Percentiles rank a stretch among this genome's conserved stretches.
Evolutionary conservation across 768 basidiomycete genomes (phyloP).

Genomic region (Boletus sp.): DNA sequence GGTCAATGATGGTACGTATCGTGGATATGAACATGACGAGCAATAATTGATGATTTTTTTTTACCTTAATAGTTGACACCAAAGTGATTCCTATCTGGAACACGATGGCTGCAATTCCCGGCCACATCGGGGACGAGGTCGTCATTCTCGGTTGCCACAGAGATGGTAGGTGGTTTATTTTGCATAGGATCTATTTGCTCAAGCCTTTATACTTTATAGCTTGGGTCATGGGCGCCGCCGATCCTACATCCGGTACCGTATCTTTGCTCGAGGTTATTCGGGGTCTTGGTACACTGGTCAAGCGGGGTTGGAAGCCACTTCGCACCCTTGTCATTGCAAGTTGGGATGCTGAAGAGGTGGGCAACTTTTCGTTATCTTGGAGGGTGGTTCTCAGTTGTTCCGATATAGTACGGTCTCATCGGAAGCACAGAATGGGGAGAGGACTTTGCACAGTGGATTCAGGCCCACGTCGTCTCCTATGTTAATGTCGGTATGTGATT

Average conservation of each 20-base stretch:
- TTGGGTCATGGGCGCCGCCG: conserved; percentile 49
- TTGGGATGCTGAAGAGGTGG: conserved; percentile 75
- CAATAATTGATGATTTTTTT: not conserved
- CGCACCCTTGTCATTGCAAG: conserved; percentile 71
- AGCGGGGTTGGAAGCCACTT: conserved; percentile 61
- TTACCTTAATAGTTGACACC: conserved; percentile 53
- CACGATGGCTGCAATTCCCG: conserved; percentile 78
- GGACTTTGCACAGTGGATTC: conserved; percentile 82
- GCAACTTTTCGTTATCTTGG: conserved; percentile 1
- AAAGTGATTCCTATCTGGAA: conserved; percentile 92
- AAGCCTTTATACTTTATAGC: conserved; percentile 17
- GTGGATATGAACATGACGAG: not conserved
- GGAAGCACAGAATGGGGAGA: conserved; percentile 94
- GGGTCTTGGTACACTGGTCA: conserved; percentile 48
- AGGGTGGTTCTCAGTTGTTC: not conserved
- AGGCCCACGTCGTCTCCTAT: conserved; percentile 78
- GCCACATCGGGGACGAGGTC: conserved; percentile 78
- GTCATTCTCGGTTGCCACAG: conserved; percentile 85
- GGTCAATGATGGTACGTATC: conserved; percentile 51
- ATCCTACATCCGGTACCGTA: conserved; percentile 56
- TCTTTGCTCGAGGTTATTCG: conserved; percentile 54
- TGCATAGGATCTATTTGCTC: not conserved
- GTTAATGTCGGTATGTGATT: conserved; percentile 63
- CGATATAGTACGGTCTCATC: conserved; percentile 58
- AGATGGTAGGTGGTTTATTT: conserved; percentile 54